Conservation (phyloP, 306 rosid genomes). For the Vicia sativa region DNA sequence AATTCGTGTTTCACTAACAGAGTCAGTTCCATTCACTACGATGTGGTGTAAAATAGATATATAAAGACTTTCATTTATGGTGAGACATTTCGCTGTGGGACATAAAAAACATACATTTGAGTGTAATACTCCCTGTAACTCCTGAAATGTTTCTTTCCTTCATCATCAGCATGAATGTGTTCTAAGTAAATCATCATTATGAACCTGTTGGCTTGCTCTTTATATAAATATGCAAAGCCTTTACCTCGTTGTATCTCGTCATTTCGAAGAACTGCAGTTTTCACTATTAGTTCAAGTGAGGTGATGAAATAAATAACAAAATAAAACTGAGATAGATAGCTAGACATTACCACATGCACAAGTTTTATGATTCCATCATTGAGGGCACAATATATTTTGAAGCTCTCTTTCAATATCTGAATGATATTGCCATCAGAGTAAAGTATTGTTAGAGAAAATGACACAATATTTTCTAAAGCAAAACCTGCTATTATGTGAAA, state of each 20-base stretch:
- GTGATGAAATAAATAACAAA: conserved; percentile 14
- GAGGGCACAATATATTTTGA: conserved; percentile 86
- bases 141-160: no score
- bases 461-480: conserved; percentile 5
- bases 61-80: no score
- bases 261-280: conserved; percentile 83
- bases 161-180: conserved; percentile 9
- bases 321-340: conserved; percentile 26
- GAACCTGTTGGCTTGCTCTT: conserved; percentile 90
- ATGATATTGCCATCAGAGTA: conserved; percentile 32
- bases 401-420: conserved; percentile 94
- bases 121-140: no score
- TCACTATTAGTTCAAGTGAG: conserved; percentile 24
- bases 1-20: no score
- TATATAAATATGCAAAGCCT: conserved; percentile 73
- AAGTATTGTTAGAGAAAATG: conserved; percentile 7
- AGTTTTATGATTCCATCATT: conserved; percentile 96
- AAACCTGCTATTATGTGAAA: conserved; percentile 23
- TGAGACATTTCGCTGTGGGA: no score
- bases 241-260: conserved; percentile 81
- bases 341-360: conserved; percentile 73
- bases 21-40: no score
- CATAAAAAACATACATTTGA: no score
- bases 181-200: conserved; percentile 21
- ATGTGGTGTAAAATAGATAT: no score